These are phyloP conservation scores for Nyssa sinensis DNA, from an alignment of 148 eudicot species.

Conservation along the genomic window DNA sequence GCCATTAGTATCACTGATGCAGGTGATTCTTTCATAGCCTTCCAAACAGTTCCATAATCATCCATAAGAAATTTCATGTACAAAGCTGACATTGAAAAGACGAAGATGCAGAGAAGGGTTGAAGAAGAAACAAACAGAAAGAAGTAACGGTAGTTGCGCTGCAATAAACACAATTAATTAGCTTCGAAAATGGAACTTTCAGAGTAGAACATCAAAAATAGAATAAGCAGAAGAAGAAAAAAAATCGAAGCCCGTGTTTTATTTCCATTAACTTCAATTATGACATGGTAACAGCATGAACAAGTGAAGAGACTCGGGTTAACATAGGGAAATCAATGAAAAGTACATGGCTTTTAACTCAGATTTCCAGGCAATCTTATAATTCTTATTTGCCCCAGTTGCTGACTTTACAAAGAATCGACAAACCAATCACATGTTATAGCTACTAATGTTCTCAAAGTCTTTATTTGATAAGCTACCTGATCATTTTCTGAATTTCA, in stretches of 20 bases:
- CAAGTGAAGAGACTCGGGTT: not conserved
- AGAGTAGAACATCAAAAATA: not conserved
- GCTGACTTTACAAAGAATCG: not conserved
- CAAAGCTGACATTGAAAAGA: constrained; percentile 56
- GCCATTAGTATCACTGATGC: constrained; percentile 58
- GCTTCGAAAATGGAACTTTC: constrained; percentile 11
- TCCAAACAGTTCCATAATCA: constrained; percentile 57
- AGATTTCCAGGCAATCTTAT: no score
- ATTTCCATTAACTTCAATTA: no score
- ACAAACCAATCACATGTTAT: not conserved
- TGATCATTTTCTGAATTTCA: no score
- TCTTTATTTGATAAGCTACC: not conserved
- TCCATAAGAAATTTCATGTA: constrained; percentile 55
- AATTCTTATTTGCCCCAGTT: not conserved
- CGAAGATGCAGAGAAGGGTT: constrained; percentile 62
- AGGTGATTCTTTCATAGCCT: constrained; percentile 61
- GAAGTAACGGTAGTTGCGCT: constrained; percentile 75
- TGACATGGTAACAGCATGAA: no score
- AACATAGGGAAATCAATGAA: no score
- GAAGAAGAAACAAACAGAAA: constrained; percentile 66
- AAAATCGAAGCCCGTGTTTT: not conserved
- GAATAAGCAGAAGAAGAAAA: not conserved
- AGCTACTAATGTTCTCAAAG: not conserved
- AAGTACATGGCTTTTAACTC: not conserved
- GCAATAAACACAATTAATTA: constrained; percentile 26